Percentiles rank a stretch among this genome's conserved stretches.
phyloP scores from a whole-genome alignment of 2,329 filamentous ascomycete genomes.

The Ophiostoma sp. region DNA sequence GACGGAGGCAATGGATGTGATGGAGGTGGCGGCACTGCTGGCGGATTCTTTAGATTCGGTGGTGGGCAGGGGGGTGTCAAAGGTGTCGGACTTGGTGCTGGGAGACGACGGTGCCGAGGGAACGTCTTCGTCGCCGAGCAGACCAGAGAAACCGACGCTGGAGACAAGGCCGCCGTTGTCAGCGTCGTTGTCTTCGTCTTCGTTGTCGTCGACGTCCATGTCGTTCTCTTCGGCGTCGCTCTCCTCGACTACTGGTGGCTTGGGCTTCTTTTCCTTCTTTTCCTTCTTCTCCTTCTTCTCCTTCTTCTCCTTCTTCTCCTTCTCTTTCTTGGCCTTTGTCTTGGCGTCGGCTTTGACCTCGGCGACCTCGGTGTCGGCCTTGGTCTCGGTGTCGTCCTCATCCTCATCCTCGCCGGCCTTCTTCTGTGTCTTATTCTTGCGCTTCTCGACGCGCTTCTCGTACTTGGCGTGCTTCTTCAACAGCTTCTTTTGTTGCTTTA shows the following conservation, averaged over 20 bases:
- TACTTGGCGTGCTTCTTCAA: constrained; percentile 50
- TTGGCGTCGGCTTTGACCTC: constrained; percentile 31
- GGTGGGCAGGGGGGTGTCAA: constrained; percentile 48
- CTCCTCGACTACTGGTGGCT: constrained; percentile 31
- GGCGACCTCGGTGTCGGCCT: constrained; percentile 34
- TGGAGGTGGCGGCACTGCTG: constrained; percentile 36
- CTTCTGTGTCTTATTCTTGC: constrained; percentile 35
- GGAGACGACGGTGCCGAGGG: constrained; percentile 33
- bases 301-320: constrained; percentile 33
- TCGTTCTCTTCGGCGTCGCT: not conserved
- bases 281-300: constrained; percentile 33
- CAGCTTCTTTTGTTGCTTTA: constrained; percentile 46
- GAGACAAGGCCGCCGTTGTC: constrained; percentile 47
- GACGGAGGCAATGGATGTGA: constrained; percentile 18
- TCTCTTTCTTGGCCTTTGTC: constrained; percentile 27
- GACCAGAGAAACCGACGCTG: constrained; percentile 43
- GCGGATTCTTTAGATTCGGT: constrained; percentile 39
- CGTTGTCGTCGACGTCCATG: constrained; percentile 44
- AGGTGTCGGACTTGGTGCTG: constrained; percentile 50
- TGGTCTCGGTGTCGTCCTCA: constrained; percentile 7
- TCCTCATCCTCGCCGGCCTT: constrained; percentile 5
- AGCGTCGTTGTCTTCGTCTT: constrained; percentile 46
- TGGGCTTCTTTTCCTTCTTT: constrained; percentile 18
- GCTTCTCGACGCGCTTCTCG: constrained; percentile 47
- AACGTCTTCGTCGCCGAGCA: constrained; percentile 43